Evolutionary conservation across 106 monocot genomes (phyloP), one percentile per base, ranked within the genome.

Genomic region (Platanthera zijinensis): DNA sequence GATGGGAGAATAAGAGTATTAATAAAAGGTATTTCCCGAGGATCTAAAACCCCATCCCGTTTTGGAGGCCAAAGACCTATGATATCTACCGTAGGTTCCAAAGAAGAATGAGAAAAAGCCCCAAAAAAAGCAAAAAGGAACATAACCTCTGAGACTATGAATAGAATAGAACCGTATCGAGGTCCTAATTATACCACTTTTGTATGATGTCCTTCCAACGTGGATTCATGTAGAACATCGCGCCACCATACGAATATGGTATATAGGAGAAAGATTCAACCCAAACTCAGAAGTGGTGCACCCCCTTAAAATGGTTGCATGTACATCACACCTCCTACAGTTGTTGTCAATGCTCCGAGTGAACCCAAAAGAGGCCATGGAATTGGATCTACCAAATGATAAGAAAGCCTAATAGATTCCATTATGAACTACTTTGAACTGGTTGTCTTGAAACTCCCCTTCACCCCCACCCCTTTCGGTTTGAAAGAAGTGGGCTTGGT

Each of bases 291-390:
- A 71, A 71, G 71, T 71, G 47, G 46, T 71, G 1, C 47, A 48
- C 71, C 71, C 71, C 45, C 8, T 48, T 71, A 0, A 48, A 71
- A 48, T 25, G 64, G 54, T 21, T 32, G 56, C 5, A 74, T 22
- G 59, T 73, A 73, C 50, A 74, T 74, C 61, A 74, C 73, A 80
- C 73, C 76, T 76, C 49, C 25, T 54, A 70, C 54, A 11, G 64
- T 77, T 71, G 77, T 82, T 82, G 77, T 51, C 77, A 64, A 82
- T 63, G 77, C 77, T 82, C 72, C 63, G 52, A 82, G 73, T 77
- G 59, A 77, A 77, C 75, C 79, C 76, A 57, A 80, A 76, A 78
- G 71, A 76, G 82, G 72, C 77, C 59, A 82, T 77, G 77, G 82
- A 82, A 69, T 76, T 56, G 72, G 54, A 72, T 57, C 51, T 66